These are phyloP conservation scores for Lathyrus oleraceus DNA, from an alignment of 306 rosid genomes.

Conservation along the genomic window DNA sequence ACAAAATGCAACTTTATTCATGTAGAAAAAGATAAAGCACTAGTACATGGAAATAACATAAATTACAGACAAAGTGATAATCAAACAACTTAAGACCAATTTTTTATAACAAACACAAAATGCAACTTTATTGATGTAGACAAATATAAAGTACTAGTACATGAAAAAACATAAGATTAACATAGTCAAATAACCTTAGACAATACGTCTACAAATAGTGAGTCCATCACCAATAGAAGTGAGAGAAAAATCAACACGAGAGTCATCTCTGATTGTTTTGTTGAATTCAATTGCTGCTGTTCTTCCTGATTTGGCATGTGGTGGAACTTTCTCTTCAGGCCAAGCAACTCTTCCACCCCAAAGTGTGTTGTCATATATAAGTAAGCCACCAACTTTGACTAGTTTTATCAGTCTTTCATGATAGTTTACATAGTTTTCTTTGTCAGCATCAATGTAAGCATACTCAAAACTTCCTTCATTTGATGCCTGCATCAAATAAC, in stretches of 20 bases:
- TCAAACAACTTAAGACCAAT: background rate
- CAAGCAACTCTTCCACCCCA: constrained; percentile 48
- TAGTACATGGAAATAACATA: too few species aligned
- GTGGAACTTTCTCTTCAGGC: constrained; percentile 47
- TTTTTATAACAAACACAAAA: background rate
- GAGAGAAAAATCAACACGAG: constrained; percentile 43
- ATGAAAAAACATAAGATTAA: background rate
- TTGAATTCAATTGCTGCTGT: constrained; percentile 33
- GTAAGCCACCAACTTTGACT: constrained; percentile 50
- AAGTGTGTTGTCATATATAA: constrained; percentile 47
- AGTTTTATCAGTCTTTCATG: constrained; percentile 52
- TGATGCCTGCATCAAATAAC: constrained; percentile 31
- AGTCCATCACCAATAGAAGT: constrained; percentile 47
- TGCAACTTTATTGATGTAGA: background rate
- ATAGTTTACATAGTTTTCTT: constrained; percentile 42
- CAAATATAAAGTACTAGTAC: background rate
- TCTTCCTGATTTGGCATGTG: background rate
- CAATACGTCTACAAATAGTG: constrained; percentile 40
- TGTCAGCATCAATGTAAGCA: constrained; percentile 57
- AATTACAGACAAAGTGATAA: too few species aligned
- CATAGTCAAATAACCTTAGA: background rate
- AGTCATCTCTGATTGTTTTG: constrained; percentile 33
- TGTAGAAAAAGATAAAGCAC: background rate
- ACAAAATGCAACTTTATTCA: constrained; percentile 16
- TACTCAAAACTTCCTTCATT: constrained; percentile 45